phyloP scores from a whole-genome alignment of 2,329 filamentous ascomycete species.

The Xylaria sp. region DNA sequence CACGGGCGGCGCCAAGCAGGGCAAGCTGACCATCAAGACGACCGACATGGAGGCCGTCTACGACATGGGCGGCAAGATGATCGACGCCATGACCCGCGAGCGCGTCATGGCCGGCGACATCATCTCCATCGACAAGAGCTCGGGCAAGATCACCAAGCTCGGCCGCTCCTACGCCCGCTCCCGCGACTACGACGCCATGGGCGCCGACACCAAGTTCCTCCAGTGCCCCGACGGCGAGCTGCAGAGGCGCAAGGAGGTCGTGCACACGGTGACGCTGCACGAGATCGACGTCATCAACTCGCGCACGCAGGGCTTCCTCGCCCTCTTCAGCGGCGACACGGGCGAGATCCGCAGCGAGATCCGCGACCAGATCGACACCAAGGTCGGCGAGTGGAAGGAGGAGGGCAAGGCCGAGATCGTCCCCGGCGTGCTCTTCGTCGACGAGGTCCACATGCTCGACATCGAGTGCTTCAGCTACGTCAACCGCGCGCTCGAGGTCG shows the following conservation, averaged over 20 bases:
- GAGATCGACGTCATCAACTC: constrained; percentile 99
- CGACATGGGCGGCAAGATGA: constrained; percentile 99
- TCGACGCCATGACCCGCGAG: constrained; percentile 99
- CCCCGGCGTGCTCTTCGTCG: constrained; percentile 94
- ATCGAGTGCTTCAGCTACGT: constrained; percentile 99
- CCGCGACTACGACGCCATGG: constrained; percentile 98
- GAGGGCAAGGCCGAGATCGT: constrained; percentile 99
- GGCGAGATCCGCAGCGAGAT: constrained; percentile 98
- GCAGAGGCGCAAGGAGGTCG: constrained; percentile 94
- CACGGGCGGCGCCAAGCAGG: constrained; percentile 95
- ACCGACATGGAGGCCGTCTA: constrained; percentile 99
- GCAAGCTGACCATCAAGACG: constrained; percentile 98
- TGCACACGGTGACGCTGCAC: constrained; percentile 94
- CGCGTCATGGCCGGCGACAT: constrained; percentile 98
- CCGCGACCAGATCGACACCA: constrained; percentile 98
- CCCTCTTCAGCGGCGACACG: constrained; percentile 96
- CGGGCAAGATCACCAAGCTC: constrained; percentile 96
- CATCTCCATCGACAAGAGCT: constrained; percentile 97
- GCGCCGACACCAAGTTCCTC: constrained; percentile 95
- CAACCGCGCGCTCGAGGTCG: constrained; percentile 93
- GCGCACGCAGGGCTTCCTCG: constrained; percentile 95
- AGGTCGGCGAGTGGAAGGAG: constrained; percentile 98
- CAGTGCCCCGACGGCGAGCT: constrained; percentile 97
- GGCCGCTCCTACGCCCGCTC: constrained; percentile 93
- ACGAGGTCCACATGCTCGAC: constrained; percentile 99